Conservation (phyloP, 371 early-diverging fungal species). For the Chytridium lagenaria region DNA sequence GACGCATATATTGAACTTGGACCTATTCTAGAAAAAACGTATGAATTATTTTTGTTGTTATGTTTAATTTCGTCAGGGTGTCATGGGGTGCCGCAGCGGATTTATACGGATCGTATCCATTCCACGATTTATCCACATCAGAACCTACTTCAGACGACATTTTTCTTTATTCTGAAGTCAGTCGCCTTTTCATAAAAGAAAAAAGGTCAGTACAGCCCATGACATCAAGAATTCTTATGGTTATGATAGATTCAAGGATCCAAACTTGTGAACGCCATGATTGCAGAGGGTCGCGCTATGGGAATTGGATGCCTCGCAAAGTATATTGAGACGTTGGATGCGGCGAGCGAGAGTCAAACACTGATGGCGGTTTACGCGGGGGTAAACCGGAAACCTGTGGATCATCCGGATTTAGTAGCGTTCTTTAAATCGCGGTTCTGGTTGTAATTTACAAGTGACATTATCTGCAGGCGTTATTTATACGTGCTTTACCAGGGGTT, state of each 20-base stretch:
- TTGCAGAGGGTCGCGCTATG: constrained; percentile 42
- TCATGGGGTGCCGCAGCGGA: constrained; percentile 32
- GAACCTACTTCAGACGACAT: constrained; percentile 44
- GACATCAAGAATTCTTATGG: not conserved
- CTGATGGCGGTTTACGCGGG: constrained; percentile 51
- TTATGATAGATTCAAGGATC: constrained; percentile 39
- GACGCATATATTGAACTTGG: constrained; percentile 54
- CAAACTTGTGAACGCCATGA: constrained; percentile 36
- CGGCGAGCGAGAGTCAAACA: constrained; percentile 39
- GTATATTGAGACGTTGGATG: constrained; percentile 47
- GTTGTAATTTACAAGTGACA: constrained; percentile 26
- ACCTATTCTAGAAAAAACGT: constrained; percentile 35
- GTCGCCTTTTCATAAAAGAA: constrained; percentile 45
- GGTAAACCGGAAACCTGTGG: constrained; percentile 43
- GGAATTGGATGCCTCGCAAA: constrained; percentile 44
- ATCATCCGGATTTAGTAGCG: constrained; percentile 43
- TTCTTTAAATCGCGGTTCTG: constrained; percentile 50
- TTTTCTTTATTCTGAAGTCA: constrained; percentile 43
- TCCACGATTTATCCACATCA: constrained; percentile 15
- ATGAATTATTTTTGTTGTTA: not conserved
- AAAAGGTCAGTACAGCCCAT: constrained; percentile 24
- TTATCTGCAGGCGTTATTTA: too few species aligned
- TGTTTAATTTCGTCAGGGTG: not conserved
- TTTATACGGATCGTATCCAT: constrained; percentile 43
- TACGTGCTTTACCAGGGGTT: not conserved